Evolutionary conservation across 2,329 filamentous ascomycete genomes (phyloP), one percentile per base, ranked within the genome.

Genomic region (Xylaria arbuscula): DNA sequence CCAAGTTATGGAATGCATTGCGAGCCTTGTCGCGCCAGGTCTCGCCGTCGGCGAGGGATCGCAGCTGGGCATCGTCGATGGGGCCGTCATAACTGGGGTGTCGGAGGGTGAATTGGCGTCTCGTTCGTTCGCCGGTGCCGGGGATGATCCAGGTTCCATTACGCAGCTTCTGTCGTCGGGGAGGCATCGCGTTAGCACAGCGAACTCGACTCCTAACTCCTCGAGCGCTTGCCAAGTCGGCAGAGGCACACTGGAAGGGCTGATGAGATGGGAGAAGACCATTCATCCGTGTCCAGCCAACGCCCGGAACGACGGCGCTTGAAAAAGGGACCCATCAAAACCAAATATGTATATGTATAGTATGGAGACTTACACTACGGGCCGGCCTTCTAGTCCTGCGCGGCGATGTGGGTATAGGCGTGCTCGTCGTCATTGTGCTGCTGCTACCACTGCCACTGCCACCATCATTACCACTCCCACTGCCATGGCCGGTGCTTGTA

Each of bases 111-210:
- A 97, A 93, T 70, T 91, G 87, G 70, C 92, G 92, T 76, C 90
- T 91, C 55, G 93, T 88, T 71, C 94, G 92, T 80, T 97, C 92
- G 75, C 95, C 94, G 2, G 94, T 98, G 67, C 87, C 85, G 8
- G 95, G 94, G 63, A 97, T 87, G 74, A 98, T 92, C 79, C 97
- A 94, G 53, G 93, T 96, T 72, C 93, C 93, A 78, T 95, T 92
- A 73, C 92, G 90, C 69, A 97, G 85, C 86, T 94, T 89, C 88
- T 90, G 77, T 76, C 71, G 71, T 79, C 81, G 67, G 81, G 81
- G 24, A 83, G 86, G 87, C 84, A 62, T 85, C 84, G 70, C 88
- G 82, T 56, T 81, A 83, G 45, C 78, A 69, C 38, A 22, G 66
- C 32, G 4, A 53, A 50, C 40, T 6, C 17, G 15, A 45, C 3